Conservation (phyloP, 2,329 filamentous ascomycete genomes). For the Alternaria triticina region DNA sequence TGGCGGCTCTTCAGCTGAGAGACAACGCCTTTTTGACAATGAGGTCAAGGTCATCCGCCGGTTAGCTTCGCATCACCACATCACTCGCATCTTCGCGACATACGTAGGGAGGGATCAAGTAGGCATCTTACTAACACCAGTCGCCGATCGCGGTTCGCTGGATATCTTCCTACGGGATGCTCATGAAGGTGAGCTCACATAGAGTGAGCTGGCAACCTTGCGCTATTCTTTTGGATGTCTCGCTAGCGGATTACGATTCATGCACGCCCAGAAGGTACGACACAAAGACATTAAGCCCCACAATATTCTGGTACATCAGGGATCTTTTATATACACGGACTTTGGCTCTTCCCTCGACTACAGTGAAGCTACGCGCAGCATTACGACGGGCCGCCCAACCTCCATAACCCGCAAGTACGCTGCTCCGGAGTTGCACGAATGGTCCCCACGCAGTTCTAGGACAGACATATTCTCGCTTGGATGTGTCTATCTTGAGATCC, state of each 20-base stretch:
- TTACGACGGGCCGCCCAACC: accelerated
- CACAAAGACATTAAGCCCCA: conserved; percentile 30
- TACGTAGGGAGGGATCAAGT: background rate
- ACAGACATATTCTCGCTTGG: background rate
- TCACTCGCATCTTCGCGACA: background rate
- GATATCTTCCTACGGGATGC: background rate
- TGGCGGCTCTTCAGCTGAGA: background rate
- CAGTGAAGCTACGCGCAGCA: background rate
- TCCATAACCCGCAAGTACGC: background rate
- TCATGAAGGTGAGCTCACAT: background rate
- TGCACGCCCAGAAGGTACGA: conserved; percentile 17
- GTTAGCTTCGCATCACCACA: background rate
- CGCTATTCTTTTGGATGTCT: conserved; percentile 18
- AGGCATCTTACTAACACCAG: background rate
- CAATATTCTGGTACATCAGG: conserved; percentile 24
- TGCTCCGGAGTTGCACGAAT: background rate
- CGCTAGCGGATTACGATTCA: conserved; percentile 16
- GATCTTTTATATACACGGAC: conserved; percentile 24
- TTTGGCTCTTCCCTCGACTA: conserved; percentile 23
- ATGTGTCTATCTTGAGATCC: background rate
- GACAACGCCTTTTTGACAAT: background rate
- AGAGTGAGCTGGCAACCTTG: background rate
- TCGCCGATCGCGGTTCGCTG: background rate
- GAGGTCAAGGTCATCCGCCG: background rate
- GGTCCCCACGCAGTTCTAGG: background rate